These are phyloP conservation scores for Xylaria sp. DNA, from an alignment of 2,329 filamentous ascomycete genomes.

Conservation along the genomic window DNA sequence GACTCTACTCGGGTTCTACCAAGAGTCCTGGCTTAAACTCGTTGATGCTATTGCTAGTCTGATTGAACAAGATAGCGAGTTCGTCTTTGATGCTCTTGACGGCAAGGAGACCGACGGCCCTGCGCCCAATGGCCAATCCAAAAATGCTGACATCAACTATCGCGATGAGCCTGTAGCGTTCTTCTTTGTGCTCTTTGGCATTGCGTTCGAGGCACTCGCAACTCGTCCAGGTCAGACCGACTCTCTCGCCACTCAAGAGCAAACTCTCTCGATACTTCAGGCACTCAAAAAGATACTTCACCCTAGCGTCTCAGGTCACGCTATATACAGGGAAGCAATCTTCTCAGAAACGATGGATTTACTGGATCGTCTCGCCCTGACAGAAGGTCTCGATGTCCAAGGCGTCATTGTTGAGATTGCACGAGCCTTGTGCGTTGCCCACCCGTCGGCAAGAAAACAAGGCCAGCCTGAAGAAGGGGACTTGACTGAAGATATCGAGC, in stretches of 20 bases:
- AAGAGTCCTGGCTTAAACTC: slow-evolving; percentile 95
- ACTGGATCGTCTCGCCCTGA: slow-evolving; percentile 90
- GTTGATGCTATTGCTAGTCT: slow-evolving; percentile 97
- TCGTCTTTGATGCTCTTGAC: slow-evolving; percentile 96
- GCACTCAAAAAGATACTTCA: slow-evolving; percentile 95
- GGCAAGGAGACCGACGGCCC: slow-evolving; percentile 74
- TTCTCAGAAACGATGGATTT: slow-evolving; percentile 98
- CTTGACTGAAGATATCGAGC: slow-evolving; percentile 95
- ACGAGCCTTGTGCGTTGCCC: slow-evolving; percentile 86
- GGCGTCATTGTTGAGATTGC: slow-evolving; percentile 94
- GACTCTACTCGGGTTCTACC: slow-evolving; percentile 93
- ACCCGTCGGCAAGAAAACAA: slow-evolving; percentile 84
- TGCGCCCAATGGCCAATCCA: slow-evolving; percentile 63
- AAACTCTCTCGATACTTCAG: slow-evolving; percentile 87
- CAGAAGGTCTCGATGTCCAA: slow-evolving; percentile 89
- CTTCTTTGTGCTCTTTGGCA: slow-evolving; percentile 97
- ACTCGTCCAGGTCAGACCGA: slow-evolving; percentile 76
- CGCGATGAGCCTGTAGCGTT: slow-evolving; percentile 97
- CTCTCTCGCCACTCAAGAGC: slow-evolving; percentile 76
- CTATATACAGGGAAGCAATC: slow-evolving; percentile 94
- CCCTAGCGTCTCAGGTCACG: slow-evolving; percentile 93
- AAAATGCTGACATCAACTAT: slow-evolving; percentile 90
- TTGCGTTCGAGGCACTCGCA: slow-evolving; percentile 94
- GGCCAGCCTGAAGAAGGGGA: slow-evolving; percentile 76
- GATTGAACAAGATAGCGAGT: slow-evolving; percentile 97